phyloP scores from a whole-genome alignment of 192 early-diverging fungal genomes.

The Dissophora ornata region DNA sequence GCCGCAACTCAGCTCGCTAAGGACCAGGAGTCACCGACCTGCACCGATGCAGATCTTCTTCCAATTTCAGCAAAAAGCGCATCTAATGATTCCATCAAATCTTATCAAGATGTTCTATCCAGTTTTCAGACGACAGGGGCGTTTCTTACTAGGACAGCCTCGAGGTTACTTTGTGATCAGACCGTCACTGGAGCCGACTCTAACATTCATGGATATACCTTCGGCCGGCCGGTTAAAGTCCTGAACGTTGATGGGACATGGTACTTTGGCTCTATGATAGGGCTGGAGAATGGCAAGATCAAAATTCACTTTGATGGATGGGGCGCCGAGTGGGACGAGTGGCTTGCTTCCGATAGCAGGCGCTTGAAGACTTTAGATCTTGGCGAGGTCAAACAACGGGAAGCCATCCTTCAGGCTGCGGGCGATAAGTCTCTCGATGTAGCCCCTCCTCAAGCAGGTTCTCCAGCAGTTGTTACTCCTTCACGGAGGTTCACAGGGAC shows the following conservation, averaged over 20 bases:
- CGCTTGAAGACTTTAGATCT: slow-evolving; percentile 45
- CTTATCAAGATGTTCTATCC: neutral
- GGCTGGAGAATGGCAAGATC: slow-evolving; percentile 56
- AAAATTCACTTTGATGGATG: slow-evolving; percentile 66
- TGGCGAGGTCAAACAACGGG: slow-evolving; percentile 26
- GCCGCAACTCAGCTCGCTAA: neutral
- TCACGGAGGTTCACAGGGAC: too few relatives aligned
- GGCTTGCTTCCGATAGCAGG: slow-evolving; percentile 62
- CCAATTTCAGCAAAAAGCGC: neutral
- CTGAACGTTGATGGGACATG: slow-evolving; percentile 56
- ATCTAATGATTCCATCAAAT: neutral
- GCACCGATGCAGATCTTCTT: neutral
- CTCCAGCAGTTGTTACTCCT: too few relatives aligned
- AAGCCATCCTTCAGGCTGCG: neutral
- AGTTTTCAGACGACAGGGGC: slow-evolving; percentile 61
- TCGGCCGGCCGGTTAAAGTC: slow-evolving; percentile 57
- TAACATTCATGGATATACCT: slow-evolving; percentile 61
- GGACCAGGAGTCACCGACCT: neutral
- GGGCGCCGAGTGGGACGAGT: slow-evolving; percentile 64
- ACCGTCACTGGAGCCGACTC: slow-evolving; percentile 54
- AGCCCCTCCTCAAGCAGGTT: too few relatives aligned
- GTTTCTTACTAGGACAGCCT: slow-evolving; percentile 61
- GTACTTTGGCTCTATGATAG: slow-evolving; percentile 59
- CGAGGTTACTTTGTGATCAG: slow-evolving; percentile 50
- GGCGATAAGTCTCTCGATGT: neutral